phyloP scores from a whole-genome alignment of 2,329 filamentous ascomycete genomes.

The Dothistroma septosporum region DNA sequence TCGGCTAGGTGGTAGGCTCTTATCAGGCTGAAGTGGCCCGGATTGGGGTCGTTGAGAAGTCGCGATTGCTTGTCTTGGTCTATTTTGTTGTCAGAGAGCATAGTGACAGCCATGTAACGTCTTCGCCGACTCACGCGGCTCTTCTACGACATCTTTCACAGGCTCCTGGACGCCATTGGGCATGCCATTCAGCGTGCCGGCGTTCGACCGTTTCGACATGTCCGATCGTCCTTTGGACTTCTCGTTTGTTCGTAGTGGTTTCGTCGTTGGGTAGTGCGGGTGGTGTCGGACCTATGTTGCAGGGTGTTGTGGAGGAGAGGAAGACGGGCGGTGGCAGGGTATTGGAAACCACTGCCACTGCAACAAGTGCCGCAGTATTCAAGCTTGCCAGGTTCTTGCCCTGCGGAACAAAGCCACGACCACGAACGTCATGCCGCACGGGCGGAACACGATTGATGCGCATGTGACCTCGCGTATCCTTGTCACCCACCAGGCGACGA shows the following conservation, averaged over 20 bases:
- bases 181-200: slow-evolving; percentile 34
- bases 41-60: slow-evolving; percentile 61
- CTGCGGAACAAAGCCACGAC: not conserved
- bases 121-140: slow-evolving; percentile 40
- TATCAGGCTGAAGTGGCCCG: slow-evolving; percentile 64
- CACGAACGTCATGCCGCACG: not conserved
- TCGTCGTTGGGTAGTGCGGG: too few relatives aligned
- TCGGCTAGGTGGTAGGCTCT: slow-evolving; percentile 70
- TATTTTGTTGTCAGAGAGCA: slow-evolving; percentile 34
- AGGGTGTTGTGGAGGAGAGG: not conserved
- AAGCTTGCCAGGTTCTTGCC: not conserved
- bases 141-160: slow-evolving; percentile 29
- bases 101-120: not conserved
- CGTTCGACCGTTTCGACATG: slow-evolving; percentile 61
- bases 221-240: slow-evolving; percentile 4
- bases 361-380: slow-evolving; percentile 1
- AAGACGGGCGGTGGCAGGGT: not conserved
- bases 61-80: slow-evolving; percentile 71
- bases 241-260: not conserved
- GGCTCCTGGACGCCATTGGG: slow-evolving; percentile 44
- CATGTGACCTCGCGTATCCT: not conserved
- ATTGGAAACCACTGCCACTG: not conserved
- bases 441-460: not conserved
- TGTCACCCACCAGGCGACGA: not conserved
- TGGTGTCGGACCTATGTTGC: too few relatives aligned